Conservation (phyloP, 352 stramenopile genomes). For the Phytopythium mirpurense region DNA sequence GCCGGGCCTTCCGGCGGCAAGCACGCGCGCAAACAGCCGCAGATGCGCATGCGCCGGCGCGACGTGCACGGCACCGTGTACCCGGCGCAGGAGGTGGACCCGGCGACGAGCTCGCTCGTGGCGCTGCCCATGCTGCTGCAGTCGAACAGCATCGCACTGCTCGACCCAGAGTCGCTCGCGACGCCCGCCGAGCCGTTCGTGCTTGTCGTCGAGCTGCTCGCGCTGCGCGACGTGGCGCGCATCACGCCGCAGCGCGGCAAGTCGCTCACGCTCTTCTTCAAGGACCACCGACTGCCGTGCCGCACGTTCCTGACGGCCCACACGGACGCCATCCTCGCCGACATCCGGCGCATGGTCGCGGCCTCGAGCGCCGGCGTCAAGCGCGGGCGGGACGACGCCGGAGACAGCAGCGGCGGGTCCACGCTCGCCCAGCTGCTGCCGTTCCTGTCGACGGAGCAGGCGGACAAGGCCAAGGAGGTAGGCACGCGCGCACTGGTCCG, state of each 20-base stretch:
- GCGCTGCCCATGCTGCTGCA: slow-evolving; percentile 65
- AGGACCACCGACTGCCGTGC: slow-evolving; percentile 45
- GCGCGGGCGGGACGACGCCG: slow-evolving; percentile 26
- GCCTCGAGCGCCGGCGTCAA: slow-evolving; percentile 27
- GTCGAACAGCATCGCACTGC: slow-evolving; percentile 54
- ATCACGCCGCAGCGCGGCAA: slow-evolving; percentile 75
- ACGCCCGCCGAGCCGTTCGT: slow-evolving; percentile 39
- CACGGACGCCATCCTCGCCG: slow-evolving; percentile 62
- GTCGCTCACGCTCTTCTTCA: slow-evolving; percentile 81
- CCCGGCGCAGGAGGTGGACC: slow-evolving; percentile 63
- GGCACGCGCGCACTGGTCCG: too few species aligned
- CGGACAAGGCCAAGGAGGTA: slow-evolving; percentile 76
- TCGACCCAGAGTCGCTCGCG: slow-evolving; percentile 17
- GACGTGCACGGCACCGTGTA: slow-evolving; percentile 68
- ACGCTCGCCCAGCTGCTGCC: slow-evolving; percentile 51
- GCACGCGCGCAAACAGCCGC: slow-evolving; percentile 12
- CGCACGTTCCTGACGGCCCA: slow-evolving; percentile 67
- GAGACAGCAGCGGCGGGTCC: slow-evolving; percentile 6
- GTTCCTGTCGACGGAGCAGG: slow-evolving; percentile 59
- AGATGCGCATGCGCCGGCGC: slow-evolving; percentile 62
- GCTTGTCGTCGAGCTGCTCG: slow-evolving; percentile 60
- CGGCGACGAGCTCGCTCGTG: slow-evolving; percentile 45
- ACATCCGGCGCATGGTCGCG: slow-evolving; percentile 65
- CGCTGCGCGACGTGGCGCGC: slow-evolving; percentile 56
- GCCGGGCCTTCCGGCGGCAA: not conserved